Evolutionary conservation across 148 eudicot species (phyloP), one percentile per base, ranked within the genome.

Genomic region (Camellia granthamiana): DNA sequence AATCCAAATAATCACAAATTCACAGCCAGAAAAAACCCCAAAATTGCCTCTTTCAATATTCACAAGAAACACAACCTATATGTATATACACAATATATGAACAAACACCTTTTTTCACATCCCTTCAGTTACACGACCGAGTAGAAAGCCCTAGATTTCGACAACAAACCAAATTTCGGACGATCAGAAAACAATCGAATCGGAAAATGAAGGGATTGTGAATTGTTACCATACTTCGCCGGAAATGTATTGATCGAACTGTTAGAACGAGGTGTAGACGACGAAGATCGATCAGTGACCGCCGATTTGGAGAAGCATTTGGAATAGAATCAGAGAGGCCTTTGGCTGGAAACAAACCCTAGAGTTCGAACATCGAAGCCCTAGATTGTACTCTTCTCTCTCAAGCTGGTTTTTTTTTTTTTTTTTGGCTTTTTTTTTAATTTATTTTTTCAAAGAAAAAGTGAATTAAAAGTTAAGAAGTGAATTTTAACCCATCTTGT

Each of bases 1-100:
- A 84, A 71, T 14, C 44, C 19, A 74, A 74, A 5, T 8, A 3
- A 55, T 12, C 44, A 54, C 46, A 12, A 72, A 63, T 69, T 51
- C 77, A 64, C 58, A 68, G 49, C 41, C 72, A 54, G 21, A 78
- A 43, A 5, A 51, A 76, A 59, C 3, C 49, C 55, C 55, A 42
- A 11, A 43, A 54, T 41, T 30, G 21, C 56, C 75, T 66, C 41
- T 38, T 58, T 78, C 75, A 51, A 67, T 18, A 79, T 44, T 78
- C 61, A 56, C 4, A 78, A 55, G 7, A 56, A 43, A 52, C 6
- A 19, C 21, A 44, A 18, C 61, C 56, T 51, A 76, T 59, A 14
- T 64, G 5, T 23, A 64, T 41, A 44, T 30, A 16, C 38, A 79
- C 18, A 61, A 72, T 75, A 47, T 23, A 30, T 30, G 18, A 60